Percentiles rank a stretch among this genome's conserved stretches.
Conservation (phyloP, 805 yeast genomes). For the Candida stauntonica region DNA sequence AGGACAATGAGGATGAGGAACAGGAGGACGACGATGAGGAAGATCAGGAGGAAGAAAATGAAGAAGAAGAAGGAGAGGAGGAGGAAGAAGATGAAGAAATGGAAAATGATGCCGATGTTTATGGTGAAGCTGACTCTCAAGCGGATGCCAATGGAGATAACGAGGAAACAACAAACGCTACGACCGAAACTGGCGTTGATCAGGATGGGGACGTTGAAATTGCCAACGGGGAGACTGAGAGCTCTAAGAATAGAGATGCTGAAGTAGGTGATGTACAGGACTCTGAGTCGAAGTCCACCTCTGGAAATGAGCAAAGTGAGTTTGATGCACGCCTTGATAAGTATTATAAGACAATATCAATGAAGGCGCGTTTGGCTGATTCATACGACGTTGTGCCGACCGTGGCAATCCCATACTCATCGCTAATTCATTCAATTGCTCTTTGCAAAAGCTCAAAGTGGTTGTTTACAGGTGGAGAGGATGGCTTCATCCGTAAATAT, state of each 20-base stretch:
- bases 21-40: constrained; percentile 28
- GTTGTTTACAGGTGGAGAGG: constrained; percentile 93
- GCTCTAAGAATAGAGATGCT: too few relatives aligned
- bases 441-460: constrained; percentile 78
- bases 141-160: constrained; percentile 2
- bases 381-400: constrained; percentile 74
- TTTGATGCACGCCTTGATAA: constrained; percentile 5
- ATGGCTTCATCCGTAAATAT: constrained; percentile 87
- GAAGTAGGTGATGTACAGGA: not conserved
- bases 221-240: too few relatives aligned
- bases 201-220: too few relatives aligned
- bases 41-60: constrained; percentile 27
- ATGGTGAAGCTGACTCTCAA: constrained; percentile 5
- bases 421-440: constrained; percentile 74
- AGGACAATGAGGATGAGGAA: constrained; percentile 26
- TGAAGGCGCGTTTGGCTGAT: constrained; percentile 48
- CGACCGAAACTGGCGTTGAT: too few relatives aligned
- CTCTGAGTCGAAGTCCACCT: too few relatives aligned
- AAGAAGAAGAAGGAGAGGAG: constrained; percentile 18
- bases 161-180: not conserved
- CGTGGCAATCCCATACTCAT: constrained; percentile 80
- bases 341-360: constrained; percentile 31
- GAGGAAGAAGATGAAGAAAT: constrained; percentile 15
- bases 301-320: not conserved
- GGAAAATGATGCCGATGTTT: constrained; percentile 6